These are phyloP conservation scores for Zea luxurians DNA, from an alignment of 176 grass and related monocot genomes.

Conservation along the genomic window DNA sequence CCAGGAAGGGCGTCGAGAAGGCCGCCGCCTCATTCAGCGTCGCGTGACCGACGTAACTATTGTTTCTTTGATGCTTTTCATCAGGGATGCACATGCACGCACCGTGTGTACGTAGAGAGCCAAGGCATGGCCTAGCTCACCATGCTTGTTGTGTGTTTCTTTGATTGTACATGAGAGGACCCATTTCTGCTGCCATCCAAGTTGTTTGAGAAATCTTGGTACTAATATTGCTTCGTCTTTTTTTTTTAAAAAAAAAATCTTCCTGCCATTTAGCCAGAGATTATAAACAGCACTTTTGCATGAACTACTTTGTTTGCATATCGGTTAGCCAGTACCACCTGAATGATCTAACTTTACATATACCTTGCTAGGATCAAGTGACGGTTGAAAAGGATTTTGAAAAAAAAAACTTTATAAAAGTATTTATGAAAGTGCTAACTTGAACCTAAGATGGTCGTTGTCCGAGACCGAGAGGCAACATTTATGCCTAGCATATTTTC, in stretches of 20 bases:
- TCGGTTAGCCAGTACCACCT: too few species aligned
- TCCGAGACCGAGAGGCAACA: too few species aligned
- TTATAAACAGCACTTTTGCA: not conserved
- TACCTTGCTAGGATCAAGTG: too few species aligned
- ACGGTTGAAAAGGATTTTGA: too few species aligned
- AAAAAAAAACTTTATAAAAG: too few species aligned
- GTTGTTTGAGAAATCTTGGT: not conserved
- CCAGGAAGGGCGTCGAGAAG: constrained; percentile 83
- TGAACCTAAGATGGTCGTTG: too few species aligned
- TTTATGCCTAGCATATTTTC: too few species aligned
- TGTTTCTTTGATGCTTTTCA: not conserved
- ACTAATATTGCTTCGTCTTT: constrained; percentile 4
- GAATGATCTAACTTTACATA: too few species aligned
- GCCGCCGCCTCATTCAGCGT: constrained; percentile 71
- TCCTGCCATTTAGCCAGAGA: not conserved
- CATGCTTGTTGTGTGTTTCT: constrained; percentile 40
- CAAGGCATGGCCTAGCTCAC: not conserved
- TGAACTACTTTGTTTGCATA: not conserved
- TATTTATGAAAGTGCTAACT: too few species aligned
- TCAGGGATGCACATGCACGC: constrained; percentile 25
- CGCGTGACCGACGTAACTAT: constrained; percentile 24
- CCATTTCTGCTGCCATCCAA: not conserved
- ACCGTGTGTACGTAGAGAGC: constrained; percentile 19
- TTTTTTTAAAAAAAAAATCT: not conserved
- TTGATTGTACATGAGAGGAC: constrained; percentile 69